phyloP scores from a whole-genome alignment of 371 early-diverging fungal genomes.

The Rhizopus delemar region DNA sequence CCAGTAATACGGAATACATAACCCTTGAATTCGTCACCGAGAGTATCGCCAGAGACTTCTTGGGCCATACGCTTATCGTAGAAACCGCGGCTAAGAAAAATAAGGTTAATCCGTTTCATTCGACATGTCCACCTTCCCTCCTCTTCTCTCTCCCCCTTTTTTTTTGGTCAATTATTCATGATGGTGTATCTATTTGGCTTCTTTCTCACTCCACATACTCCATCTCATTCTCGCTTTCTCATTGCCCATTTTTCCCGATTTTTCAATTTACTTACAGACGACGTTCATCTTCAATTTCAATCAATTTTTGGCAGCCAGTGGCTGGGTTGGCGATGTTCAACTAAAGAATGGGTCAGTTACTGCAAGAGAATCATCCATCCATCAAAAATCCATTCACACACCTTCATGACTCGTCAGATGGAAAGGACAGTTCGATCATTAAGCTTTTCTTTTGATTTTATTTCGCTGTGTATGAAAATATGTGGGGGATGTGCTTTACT shows the following conservation, averaged over 20 bases:
- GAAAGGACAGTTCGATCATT: not conserved
- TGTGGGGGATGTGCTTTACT: not conserved
- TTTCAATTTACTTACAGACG: slow-evolving; percentile 66
- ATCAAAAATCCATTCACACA: not conserved
- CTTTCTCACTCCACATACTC: not conserved
- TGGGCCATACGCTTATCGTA: slow-evolving; percentile 97
- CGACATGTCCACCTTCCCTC: too few species aligned
- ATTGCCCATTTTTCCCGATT: too few species aligned
- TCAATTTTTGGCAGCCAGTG: slow-evolving; percentile 95
- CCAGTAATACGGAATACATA: slow-evolving; percentile 99
- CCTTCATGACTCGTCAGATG: not conserved
- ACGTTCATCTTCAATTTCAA: slow-evolving; percentile 95
- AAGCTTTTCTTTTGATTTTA: not conserved
- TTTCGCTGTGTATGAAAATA: not conserved
- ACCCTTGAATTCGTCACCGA: slow-evolving; percentile 99
- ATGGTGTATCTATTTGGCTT: not conserved
- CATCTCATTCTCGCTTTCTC: not conserved
- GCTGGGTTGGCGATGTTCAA: slow-evolving; percentile 97
- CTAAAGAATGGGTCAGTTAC: slow-evolving; percentile 43
- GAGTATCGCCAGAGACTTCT: slow-evolving; percentile 94
- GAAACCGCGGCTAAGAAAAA: slow-evolving; percentile 80
- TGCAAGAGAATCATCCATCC: not conserved
- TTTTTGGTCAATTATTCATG: too few species aligned
- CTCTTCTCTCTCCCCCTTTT: too few species aligned
- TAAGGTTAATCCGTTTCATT: too few species aligned